Percentiles rank a stretch among this genome's conserved stretches.
These are phyloP conservation scores for Cenchrus americanus DNA, from an alignment of 176 grass and related monocot genomes.

Conservation along the genomic window DNA sequence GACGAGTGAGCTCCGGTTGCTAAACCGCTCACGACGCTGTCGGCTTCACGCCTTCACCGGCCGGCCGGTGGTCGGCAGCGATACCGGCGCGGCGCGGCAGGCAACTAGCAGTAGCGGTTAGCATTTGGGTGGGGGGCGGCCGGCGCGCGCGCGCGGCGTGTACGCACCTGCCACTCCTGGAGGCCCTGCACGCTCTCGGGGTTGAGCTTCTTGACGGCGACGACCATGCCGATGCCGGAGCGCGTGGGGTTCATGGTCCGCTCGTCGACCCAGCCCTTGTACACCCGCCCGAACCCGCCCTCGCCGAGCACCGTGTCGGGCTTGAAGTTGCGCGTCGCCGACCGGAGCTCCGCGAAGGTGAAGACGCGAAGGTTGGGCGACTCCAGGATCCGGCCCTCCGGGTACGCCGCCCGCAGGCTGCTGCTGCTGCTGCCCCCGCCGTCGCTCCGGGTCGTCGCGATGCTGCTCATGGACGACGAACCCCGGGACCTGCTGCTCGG, in stretches of 20 bases:
- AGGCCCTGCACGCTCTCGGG: slow-evolving; percentile 77
- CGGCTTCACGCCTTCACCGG: not conserved
- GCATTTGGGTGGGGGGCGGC: too few species aligned
- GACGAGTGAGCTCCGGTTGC: not conserved
- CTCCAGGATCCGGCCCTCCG: slow-evolving; percentile 75
- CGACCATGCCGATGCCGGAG: slow-evolving; percentile 60
- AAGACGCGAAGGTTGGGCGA: slow-evolving; percentile 63
- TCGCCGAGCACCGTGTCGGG: slow-evolving; percentile 67
- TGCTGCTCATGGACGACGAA: slow-evolving; percentile 46
- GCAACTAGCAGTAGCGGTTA: too few species aligned
- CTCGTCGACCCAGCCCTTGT: slow-evolving; percentile 89
- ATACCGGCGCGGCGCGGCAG: too few species aligned
- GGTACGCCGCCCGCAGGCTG: not conserved
- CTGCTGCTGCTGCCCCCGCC: slow-evolving; percentile 25
- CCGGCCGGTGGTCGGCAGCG: not conserved
- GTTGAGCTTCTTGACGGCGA: slow-evolving; percentile 88
- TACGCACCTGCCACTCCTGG: slow-evolving; percentile 76
- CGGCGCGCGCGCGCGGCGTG: not conserved
- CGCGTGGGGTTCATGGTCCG: slow-evolving; percentile 55
- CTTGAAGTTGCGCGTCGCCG: slow-evolving; percentile 68
- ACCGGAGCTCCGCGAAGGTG: slow-evolving; percentile 62
- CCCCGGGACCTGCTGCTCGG: slow-evolving; percentile 9
- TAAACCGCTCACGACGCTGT: not conserved
- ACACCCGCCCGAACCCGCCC: slow-evolving; percentile 83
- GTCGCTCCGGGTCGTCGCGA: not conserved